A percentile compares a stretch with the other conserved stretches of the same genome.
phyloP scores from a whole-genome alignment of 192 early-diverging fungal genomes.

The Linnemannia schmuckeri region DNA sequence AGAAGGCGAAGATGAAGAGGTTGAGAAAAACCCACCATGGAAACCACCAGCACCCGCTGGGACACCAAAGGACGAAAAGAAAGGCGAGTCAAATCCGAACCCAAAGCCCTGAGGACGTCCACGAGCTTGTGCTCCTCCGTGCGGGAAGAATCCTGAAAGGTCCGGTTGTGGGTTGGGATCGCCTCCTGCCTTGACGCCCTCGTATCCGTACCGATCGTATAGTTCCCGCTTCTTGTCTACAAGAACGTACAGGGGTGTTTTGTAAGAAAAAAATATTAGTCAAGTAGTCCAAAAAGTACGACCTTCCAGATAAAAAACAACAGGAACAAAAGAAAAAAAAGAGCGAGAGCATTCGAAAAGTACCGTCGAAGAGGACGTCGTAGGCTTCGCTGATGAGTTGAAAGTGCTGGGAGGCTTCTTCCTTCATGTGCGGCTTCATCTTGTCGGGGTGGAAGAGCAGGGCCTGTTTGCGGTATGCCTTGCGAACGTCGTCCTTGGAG shows the following conservation, averaged over 20 bases:
- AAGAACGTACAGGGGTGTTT: neutral
- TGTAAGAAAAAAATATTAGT: neutral
- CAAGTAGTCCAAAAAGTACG: neutral
- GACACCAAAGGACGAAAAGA: conserved; percentile 36
- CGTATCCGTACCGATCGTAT: conserved; percentile 91
- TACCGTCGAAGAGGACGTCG: conserved; percentile 51
- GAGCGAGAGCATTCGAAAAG: neutral
- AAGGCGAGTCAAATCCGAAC: conserved; percentile 33
- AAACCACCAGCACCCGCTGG: conserved; percentile 20
- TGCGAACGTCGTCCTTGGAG: conserved; percentile 58
- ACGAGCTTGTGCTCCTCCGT: neutral
- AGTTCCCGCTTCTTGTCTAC: conserved; percentile 74
- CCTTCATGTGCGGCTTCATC: conserved; percentile 66
- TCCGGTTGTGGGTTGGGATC: conserved; percentile 48
- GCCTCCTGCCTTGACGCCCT: conserved; percentile 72
- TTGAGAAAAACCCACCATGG: conserved; percentile 25
- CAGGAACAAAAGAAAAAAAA: neutral
- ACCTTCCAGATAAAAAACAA: neutral
- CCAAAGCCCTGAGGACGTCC: conserved; percentile 14
- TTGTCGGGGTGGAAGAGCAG: conserved; percentile 93
- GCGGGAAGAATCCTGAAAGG: neutral
- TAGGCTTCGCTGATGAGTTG: conserved; percentile 55
- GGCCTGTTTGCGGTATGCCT: conserved; percentile 71
- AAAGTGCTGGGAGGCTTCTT: conserved; percentile 55
- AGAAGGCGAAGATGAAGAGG: neutral